Conservation (phyloP, 164 flowering plant species). For the Kalanchoe fedtschenkoi region DNA sequence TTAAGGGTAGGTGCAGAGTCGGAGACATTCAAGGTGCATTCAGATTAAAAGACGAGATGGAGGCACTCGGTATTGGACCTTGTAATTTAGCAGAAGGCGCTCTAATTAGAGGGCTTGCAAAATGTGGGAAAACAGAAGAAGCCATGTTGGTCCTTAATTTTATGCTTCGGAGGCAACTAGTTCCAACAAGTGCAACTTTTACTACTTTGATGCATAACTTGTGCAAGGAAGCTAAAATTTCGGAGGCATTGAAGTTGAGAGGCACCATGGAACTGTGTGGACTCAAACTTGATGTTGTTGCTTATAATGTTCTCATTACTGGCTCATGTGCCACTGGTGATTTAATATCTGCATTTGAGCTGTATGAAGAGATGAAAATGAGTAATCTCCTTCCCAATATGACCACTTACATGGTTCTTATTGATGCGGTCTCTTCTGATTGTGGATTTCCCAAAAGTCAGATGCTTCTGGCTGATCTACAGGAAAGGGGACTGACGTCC, state of each 20-base stretch:
- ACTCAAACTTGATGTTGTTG: constrained; percentile 48
- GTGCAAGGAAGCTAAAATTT: constrained; percentile 38
- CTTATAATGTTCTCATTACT: constrained; percentile 68
- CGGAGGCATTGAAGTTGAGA: constrained; percentile 42
- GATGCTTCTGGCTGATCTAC: constrained; percentile 42
- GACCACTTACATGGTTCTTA: constrained; percentile 44
- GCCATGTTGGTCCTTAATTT: constrained; percentile 42
- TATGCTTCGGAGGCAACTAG: constrained; percentile 33
- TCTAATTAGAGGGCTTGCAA: constrained; percentile 62
- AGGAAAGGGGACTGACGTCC: constrained; percentile 41
- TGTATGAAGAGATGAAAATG: constrained; percentile 72
- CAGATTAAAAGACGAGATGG: constrained; percentile 57
- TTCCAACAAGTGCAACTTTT: constrained; percentile 71
- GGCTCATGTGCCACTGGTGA: constrained; percentile 46
- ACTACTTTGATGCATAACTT: constrained; percentile 60
- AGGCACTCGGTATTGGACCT: constrained; percentile 29
- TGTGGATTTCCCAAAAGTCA: constrained; percentile 22
- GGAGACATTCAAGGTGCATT: constrained; percentile 59
- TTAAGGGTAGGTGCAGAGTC: constrained; percentile 51
- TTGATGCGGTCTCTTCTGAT: constrained; percentile 24
- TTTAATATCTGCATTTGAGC: constrained; percentile 36
- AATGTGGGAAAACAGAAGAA: constrained; percentile 59
- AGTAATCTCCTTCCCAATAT: constrained; percentile 38
- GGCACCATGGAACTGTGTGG: constrained; percentile 37
- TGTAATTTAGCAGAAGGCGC: constrained; percentile 63